Base-by-base conservation (phyloP, 306 rosid genomes). In the Echinosophora koreensis region DNA sequence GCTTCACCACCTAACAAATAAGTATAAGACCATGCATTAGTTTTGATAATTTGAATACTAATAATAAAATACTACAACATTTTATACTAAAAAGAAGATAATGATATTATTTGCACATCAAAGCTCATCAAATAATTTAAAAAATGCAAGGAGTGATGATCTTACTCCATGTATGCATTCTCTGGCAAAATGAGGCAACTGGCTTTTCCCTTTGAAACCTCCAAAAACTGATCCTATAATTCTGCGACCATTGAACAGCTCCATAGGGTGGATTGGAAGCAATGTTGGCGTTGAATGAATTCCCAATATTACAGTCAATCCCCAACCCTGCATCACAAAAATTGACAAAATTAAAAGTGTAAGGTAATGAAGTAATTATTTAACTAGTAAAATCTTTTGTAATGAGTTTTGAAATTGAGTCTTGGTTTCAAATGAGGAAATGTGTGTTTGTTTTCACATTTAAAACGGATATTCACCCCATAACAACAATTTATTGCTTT, bases 231-330 rank as follows among this genome's bases (percentile, higher is more conserved):
- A 89, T 47, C 81, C 94, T 5, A 70, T 62, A 1, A 93, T 80
- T 15, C 57, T 60, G 39, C 98, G 87, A 22, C 98, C 98, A 16
- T 1, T 2, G n/a, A 93, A 89, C 66, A 93, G 72, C 76, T 93
- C 97, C 98, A 93, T 93, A 41, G 98, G 94, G 49, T 93, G 98
- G 15, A 93, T 69, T 3, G 94, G 94, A 35, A 93, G 88, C 87
- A 84, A 57, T 14, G 30, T 79, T 51, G 98, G 97, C 41, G 86
- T 55, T 59, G 85, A 0, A 66, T 89, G 98, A 60, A 90, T 81
- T 69, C 98, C 98, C 83, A 93, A 27, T 3, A 91, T n/a, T 66
- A 89, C 93, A 2, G 91, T 85, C 51, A 83, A 80, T 38, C 98
- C 98, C 91, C 97, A 93, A 22, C 98, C 97, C 97, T 92, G 74